Evolutionary conservation across 2,329 filamentous ascomycete genomes (phyloP), one percentile per base, ranked within the genome.

Genomic region (Penicillium thymicola): DNA sequence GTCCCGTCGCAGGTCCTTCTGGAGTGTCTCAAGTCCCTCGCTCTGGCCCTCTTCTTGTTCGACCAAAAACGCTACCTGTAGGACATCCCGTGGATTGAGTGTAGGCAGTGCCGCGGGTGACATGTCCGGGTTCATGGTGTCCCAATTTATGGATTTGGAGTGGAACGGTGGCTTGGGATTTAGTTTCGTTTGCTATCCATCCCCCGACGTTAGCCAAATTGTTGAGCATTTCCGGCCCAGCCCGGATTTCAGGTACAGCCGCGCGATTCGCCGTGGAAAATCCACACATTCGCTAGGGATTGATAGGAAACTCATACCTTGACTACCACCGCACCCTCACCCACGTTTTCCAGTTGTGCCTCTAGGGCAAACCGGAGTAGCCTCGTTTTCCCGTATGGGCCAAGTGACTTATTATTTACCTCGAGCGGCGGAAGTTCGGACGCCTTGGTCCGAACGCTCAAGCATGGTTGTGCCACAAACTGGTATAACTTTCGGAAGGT

Each of bases 401-500:
- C 76, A 5, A 77, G 60, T 16, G 72, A 69, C 54, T 78, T 76
- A 54, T 78, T 76, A n/a, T 77, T 73, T 21, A 77, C 75, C 49
- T 72, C 76, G 11, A 76, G 66, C 3, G 78, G 72, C 41, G 81
- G 69, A 54, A 90, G 70, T 50, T 86, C 81, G 4, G 89, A 89
- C 3, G 91, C 85, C 73, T 97, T 99, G 0, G 93, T 97, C 61
- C 93, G 82, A 57, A 99, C 93, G 61, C 92, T 90, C 64, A 99
- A 79, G 58, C 92, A 89, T 38, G 90, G 86, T 78, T 96, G 93
- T 70, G 92, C 94, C 54, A 95, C 87, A 70, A 99, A 99, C 73
- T 97, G 94, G 74, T 97, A 99, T 58, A 99, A 78, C 77, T 97
- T 97, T 63, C 93, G 82, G 71, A 97, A 97, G 10, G 91, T 96